These are phyloP conservation scores for Leccinum solheimii DNA, from an alignment of 1,284 basidiomycete species.

Conservation along the genomic window DNA sequence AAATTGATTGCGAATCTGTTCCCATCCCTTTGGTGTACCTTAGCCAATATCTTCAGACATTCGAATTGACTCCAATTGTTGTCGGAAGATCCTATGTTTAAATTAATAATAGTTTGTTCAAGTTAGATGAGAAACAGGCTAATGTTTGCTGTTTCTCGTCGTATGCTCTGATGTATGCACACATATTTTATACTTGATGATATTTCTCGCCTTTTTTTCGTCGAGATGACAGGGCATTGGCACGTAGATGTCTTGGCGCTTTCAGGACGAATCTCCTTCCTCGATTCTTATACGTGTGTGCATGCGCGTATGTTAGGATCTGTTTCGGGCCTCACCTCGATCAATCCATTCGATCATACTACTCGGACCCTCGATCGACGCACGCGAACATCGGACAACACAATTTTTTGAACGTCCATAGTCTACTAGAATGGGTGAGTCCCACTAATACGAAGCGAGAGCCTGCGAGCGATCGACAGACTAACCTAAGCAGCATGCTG, in stretches of 20 bases:
- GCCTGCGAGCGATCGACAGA: neutral
- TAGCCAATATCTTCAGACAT: neutral
- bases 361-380: neutral
- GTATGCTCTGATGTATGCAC: too few species aligned
- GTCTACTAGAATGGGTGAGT: neutral
- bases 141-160: too few species aligned
- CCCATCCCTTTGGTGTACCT: neutral
- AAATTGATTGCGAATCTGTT: neutral
- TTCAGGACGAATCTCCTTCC: neutral
- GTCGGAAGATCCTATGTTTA: neutral
- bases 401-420: neutral
- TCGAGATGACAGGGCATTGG: neutral
- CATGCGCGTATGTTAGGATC: neutral
- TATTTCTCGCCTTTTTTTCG: neutral
- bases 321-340: neutral
- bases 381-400: neutral
- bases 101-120: too few species aligned
- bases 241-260: neutral
- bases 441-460: neutral
- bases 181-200: neutral
- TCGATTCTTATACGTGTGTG: neutral
- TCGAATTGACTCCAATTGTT: neutral
- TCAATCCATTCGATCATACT: neutral
- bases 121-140: too few species aligned
- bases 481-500: neutral